Base-by-base conservation (phyloP, 225 moss, liverwort and hornwort genomes). In the Physcomitrium patens region DNA sequence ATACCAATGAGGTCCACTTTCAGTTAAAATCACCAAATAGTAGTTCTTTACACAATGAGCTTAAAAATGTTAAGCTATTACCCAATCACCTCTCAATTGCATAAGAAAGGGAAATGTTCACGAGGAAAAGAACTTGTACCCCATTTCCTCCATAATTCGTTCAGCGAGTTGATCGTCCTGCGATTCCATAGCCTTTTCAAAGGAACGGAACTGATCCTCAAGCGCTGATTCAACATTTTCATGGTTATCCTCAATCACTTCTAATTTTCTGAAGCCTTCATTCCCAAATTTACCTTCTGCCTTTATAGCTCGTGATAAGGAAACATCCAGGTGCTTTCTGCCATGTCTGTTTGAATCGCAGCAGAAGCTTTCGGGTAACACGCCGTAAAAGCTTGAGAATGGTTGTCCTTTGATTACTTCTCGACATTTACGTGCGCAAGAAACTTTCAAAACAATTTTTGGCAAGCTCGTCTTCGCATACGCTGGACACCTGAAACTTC, bases 171-270 rank as follows among this genome's bases (percentile, higher is more conserved):
- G 80, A 67, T 90, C 85, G 70, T 96, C 95, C 72, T 83, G 86
- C 71, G 90, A 78, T 19, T 87, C 84, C 78, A 96, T 88, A 41
- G 93, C 93, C 72, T 90, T 83, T 19, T 93, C 89, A 75, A 96
- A 96, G 28, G 87, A 90, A 52, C 89, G 89, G 80, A 96, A 93
- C 72, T 96, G 93, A 62, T 93, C 93, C 84, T 90, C 85, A 52
- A 96, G 88, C 60, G 43, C 77, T 66, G 85, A 56, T 1, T 82
- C 76, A 37, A 76, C 84, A 67, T 78, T 81, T 70, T 79, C 75
- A 37, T 73, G 74, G 52, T 60, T 74, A 55, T 85, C 90, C 67
- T 83, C 82, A 61, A 78, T 55, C 58, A 87, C 58, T 66, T 90
- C 89, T 66, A 84, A 81, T 72, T 73, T 75, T 75, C 80, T 82